Base-by-base conservation (phyloP, 495 filamentous ascomycete species). In the Penicillium egyptiacum region DNA sequence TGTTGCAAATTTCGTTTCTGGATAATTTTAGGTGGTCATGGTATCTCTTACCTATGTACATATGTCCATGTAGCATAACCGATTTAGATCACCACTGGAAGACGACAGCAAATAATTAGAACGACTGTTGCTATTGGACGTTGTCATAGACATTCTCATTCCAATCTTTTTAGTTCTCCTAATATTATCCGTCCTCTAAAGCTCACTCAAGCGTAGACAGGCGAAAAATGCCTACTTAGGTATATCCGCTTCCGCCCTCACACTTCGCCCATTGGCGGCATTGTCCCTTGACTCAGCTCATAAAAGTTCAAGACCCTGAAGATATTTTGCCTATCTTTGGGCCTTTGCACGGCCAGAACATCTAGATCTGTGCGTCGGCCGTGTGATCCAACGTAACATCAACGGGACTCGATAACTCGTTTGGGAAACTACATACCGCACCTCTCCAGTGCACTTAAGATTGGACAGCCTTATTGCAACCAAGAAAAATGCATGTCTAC, bases 391-490 rank as follows among this genome's bases (percentile, higher is more conserved):
- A 0, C 16, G 42, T 39, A 43, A 55, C 42, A 47, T 46, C 42
- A 16, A 37, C 67, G 69, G 74, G 74, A 77, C 63, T 60, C 28
- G 50, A 72, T 77, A 73, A 64, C 72, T 65, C 30, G 43, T 70
- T 72, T 63, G 58, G 74, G 74, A 67, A 77, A 72, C 61, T 42
- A 64, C 68, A 71, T 62, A 60, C 73, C 62, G 60, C 41, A 30
- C 42, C 45, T 31, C 47, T 33, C 26, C 33, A 9, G 35, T n/a
- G 14, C 31, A 50, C 37, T 55, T 44, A 43, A 52, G 45, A 43
- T 56, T 63, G 53, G 55, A 62, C 42, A 50, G 37, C 16, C 43
- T 41, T 35, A 48, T 42, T 26, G 41, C 44, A 20, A 52, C 48
- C 41, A 54, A 59, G n/a, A n/a, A 55, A 61, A 39, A 44, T 26